Evolutionary conservation across 2,329 filamentous ascomycete genomes (phyloP), one percentile per base, ranked within the genome.

Genomic region (Lasiodiplodia citricola): DNA sequence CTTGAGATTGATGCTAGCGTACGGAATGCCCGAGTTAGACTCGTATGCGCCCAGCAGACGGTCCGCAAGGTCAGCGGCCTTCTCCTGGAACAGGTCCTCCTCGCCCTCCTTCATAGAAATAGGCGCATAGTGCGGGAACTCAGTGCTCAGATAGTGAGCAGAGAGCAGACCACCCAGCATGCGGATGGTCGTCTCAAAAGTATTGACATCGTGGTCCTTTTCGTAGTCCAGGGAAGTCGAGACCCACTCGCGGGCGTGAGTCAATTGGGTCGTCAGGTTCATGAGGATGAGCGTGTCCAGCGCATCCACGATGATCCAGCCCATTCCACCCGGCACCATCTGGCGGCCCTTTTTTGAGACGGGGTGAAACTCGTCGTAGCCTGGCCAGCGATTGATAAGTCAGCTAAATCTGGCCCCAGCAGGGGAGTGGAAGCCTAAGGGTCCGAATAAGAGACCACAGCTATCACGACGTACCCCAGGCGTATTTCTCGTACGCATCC

Each of bases 241-340:
- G 58, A 99, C 89, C 96, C 96, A 99, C 76, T 97, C 88, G 68
- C 95, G 87, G 35, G 96, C 95, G 75, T 96, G 90, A 47, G 90
- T 87, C 50, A 99, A 86, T 70, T 94, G 90, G 38, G 89, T 91
- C 16, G 95, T 98, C 72, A 97, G 85, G 79, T 98, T 98, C 96
- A 99, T 99, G 70, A 99, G 85, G 83, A 99, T 99, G 86, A 98
- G 88, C 0, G 96, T 99, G 80, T 99, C 96, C 71, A 99, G 84
- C 14, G 95, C 90, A 82, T 99, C 96, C 68, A 99, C 91, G 71
- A 99, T 97, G 75, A 98, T 98, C 96, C 96, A 99, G 37, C 96
- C 96, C 81, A 99, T 86, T 31, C 95, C 96, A 71, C 93, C 90
- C 58, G 80, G 87, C 7, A 93, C 90, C 95, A 99, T 98, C 74